Evolutionary conservation across 225 moss, liverwort and hornwort species (phyloP), one percentile per base, ranked within the genome.

Genomic region (Asterella californica): DNA sequence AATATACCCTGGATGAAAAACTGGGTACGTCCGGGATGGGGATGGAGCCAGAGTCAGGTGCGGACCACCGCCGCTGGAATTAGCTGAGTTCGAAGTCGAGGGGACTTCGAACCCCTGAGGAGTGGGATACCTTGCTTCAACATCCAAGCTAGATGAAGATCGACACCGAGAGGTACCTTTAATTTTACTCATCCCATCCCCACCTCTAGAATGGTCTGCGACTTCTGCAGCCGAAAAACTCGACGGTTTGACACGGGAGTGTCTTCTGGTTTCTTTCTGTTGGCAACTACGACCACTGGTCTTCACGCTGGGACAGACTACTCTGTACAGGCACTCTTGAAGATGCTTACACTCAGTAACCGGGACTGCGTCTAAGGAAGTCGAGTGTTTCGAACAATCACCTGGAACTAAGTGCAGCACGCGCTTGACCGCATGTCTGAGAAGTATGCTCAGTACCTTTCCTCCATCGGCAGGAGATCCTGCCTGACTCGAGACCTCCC

Each of bases 341-440:
- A 78, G 63, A 49, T 78, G 78, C 30, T 46, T 78, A 47, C 78
- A 64, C n/a, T 65, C 63, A 19, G 49, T 8, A 30, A 78, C 14
- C 6, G 46, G 65, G 6, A 78, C 64, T 22, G 64, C 63, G 19
- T 78, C 78, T n/a, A 78, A 12, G 49, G 78, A 47, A 15, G 64
- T 65, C 14, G 63, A 29, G 34, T 78, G 46, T 10, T 50, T 60
- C 2, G 76, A 48, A 42, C 64, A 64, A 33, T 78, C 78, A 46
- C 78, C 78, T 27, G 78, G 78, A 25, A 78, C 64, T 8, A 78
- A 30, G 15, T 78, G 78, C 47, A 78, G 47, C 63, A 78, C 64
- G 2, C 45, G n/a, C 38, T 65, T 78, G 78, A 78, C 65, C 1
- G 66, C 47, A 36, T 78, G 62, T 21, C 27, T 64, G 29, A 78